Percentiles rank a stretch among this genome's conserved stretches.
Conservation (phyloP, 2,329 filamentous ascomycete species). For the Nannizziopsis arthrosporioides region DNA sequence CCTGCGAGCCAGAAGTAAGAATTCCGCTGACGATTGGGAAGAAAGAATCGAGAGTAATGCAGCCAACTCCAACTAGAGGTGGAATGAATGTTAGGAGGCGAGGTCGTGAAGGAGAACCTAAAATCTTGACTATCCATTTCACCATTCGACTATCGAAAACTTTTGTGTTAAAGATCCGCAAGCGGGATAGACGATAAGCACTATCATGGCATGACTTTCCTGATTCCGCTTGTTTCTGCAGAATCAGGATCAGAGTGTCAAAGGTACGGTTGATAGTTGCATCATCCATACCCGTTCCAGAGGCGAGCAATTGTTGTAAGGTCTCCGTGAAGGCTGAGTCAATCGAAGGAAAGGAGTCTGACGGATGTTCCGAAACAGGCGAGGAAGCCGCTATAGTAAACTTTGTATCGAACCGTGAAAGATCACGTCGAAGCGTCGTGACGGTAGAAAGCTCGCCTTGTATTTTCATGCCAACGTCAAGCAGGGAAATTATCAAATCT, state of each 20-base stretch:
- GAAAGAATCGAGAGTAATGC: slow-evolving; percentile 33
- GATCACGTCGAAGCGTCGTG: slow-evolving; percentile 34
- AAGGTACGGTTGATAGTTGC: slow-evolving; percentile 35
- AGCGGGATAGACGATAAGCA: slow-evolving; percentile 32
- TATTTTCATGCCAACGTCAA: slow-evolving; percentile 34
- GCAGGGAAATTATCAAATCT: slow-evolving; percentile 34
- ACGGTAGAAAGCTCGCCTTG: slow-evolving; percentile 31
- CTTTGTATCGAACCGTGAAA: slow-evolving; percentile 34
- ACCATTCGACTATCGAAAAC: slow-evolving; percentile 34
- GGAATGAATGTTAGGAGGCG: slow-evolving; percentile 27
- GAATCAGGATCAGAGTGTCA: slow-evolving; percentile 28
- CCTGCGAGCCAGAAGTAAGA: slow-evolving; percentile 14
- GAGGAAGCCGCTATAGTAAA: slow-evolving; percentile 36
- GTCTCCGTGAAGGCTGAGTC: slow-evolving; percentile 35
- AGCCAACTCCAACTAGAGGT: slow-evolving; percentile 36
- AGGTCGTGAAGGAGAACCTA: slow-evolving; percentile 27
- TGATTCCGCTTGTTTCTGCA: slow-evolving; percentile 24
- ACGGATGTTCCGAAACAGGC: slow-evolving; percentile 38
- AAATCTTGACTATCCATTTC: slow-evolving; percentile 31
- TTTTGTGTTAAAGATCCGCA: slow-evolving; percentile 35
- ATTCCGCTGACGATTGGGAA: slow-evolving; percentile 28
- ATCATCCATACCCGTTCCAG: slow-evolving; percentile 38
- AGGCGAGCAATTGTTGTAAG: slow-evolving; percentile 36
- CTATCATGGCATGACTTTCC: slow-evolving; percentile 27
- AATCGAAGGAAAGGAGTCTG: slow-evolving; percentile 30